A percentile compares a stretch with the other conserved stretches of the same genome.
These are phyloP conservation scores for Aspergillus sp. DNA, from an alignment of 2,329 filamentous ascomycete species.

Conservation along the genomic window DNA sequence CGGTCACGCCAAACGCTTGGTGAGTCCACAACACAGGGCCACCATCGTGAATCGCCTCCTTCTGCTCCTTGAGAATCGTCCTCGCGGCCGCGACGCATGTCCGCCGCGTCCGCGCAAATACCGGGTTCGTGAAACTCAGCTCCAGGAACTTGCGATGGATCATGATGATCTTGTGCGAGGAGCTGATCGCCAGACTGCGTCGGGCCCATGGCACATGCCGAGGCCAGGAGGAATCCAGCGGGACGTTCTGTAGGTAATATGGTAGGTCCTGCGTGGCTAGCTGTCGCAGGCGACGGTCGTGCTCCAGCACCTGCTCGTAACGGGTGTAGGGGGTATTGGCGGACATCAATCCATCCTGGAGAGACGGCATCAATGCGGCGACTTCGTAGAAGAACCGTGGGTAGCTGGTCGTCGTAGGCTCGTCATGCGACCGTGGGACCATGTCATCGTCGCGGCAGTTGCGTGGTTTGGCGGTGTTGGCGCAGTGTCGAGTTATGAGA, in stretches of 20 bases:
- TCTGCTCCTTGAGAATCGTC: conserved; percentile 40
- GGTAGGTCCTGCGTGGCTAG: conserved; percentile 34
- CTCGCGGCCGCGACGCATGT: conserved; percentile 42
- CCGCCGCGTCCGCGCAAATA: conserved; percentile 43
- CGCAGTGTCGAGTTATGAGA: conserved; percentile 35
- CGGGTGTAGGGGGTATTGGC: conserved; percentile 36
- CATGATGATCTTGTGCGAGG: conserved; percentile 47
- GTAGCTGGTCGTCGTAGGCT: conserved; percentile 34
- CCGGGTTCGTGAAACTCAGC: conserved; percentile 40
- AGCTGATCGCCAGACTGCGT: conserved; percentile 36
- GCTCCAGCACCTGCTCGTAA: conserved; percentile 41
- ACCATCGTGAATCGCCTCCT: conserved; percentile 29
- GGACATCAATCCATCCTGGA: conserved; percentile 37
- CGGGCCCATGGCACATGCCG: conserved; percentile 41
- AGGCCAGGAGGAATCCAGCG: conserved; percentile 38
- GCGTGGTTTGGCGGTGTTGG: conserved; percentile 30
- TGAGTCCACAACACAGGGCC: conserved; percentile 45
- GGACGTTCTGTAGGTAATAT: conserved; percentile 31
- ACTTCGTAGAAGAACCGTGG: conserved; percentile 39
- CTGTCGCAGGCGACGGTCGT: conserved; percentile 38
- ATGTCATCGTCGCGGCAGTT: conserved; percentile 29
- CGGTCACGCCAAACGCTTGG: conserved; percentile 41
- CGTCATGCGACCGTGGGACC: conserved; percentile 26
- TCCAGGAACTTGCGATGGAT: conserved; percentile 43
- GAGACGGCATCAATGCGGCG: conserved; percentile 34